Percentiles rank a stretch among this genome's conserved stretches.
phyloP scores from a whole-genome alignment of 106 monocot species.

The Apostasia shenzhenica region DNA sequence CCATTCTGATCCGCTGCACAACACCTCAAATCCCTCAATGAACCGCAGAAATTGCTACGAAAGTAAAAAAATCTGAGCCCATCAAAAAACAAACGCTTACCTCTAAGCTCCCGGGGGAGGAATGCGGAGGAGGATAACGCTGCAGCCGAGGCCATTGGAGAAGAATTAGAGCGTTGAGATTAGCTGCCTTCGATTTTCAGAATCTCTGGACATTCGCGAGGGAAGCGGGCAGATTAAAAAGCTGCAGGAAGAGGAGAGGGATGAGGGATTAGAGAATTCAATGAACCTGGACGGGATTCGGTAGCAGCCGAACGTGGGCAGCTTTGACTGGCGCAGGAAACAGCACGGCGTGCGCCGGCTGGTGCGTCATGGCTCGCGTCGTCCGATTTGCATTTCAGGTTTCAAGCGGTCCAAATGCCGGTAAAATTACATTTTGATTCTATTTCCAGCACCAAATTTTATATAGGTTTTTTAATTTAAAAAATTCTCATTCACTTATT shows the following conservation, averaged over 20 bases:
- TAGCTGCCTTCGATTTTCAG: neutral
- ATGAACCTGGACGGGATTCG: conserved; percentile 1
- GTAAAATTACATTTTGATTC: too few species aligned
- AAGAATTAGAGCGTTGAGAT: neutral
- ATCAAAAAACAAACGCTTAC: neutral
- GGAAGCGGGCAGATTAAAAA: neutral
- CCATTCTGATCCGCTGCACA: conserved; percentile 3
- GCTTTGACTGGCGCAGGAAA: too few species aligned
- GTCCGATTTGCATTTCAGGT: too few species aligned
- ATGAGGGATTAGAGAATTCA: neutral
- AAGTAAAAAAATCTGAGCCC: neutral
- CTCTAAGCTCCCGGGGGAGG: neutral
- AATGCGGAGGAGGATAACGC: neutral
- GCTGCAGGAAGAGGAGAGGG: neutral
- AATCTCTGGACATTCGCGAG: neutral
- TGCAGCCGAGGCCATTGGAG: neutral
- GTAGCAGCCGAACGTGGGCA: too few species aligned
- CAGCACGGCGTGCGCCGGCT: too few species aligned
- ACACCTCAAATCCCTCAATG: neutral
- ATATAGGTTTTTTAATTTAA: too few species aligned
- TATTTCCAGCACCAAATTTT: too few species aligned
- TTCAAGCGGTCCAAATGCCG: too few species aligned
- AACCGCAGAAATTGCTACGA: neutral
- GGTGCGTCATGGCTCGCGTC: too few species aligned
- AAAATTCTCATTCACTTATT: too few species aligned